These are phyloP conservation scores for Apiospora hydei DNA, from an alignment of 2,329 filamentous ascomycete species.

Conservation along the genomic window DNA sequence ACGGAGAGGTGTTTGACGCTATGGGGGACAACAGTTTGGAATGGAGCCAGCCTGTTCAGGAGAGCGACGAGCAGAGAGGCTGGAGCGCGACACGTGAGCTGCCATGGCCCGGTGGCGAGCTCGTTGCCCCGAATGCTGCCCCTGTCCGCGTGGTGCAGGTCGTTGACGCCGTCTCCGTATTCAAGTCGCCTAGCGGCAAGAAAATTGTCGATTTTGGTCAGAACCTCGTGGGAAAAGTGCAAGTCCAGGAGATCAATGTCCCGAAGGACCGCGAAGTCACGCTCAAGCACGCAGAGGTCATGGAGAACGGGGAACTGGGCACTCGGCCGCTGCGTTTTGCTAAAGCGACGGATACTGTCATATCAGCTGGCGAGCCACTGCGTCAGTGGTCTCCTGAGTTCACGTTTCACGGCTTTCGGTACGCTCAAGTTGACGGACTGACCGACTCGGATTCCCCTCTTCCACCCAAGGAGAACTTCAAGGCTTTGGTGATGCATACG, in stretches of 20 bases:
- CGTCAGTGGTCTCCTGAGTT: conserved; percentile 42
- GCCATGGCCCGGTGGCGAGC: conserved; percentile 31
- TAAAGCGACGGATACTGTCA: background rate
- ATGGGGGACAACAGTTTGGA: conserved; percentile 32
- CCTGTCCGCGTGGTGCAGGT: conserved; percentile 41
- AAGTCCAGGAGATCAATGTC: conserved; percentile 36
- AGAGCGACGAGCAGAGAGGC: background rate
- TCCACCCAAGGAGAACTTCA: conserved; percentile 24
- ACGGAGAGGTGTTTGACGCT: conserved; percentile 54
- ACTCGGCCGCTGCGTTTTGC: conserved; percentile 28
- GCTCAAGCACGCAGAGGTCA: conserved; percentile 60
- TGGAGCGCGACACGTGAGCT: conserved; percentile 43
- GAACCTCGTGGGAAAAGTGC: conserved; percentile 51
- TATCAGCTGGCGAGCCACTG: background rate
- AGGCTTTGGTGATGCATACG: conserved; percentile 34
- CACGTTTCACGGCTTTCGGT: conserved; percentile 57
- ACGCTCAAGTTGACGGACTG: conserved; percentile 51
- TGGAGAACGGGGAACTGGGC: conserved; percentile 53
- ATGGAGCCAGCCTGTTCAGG: conserved; percentile 49
- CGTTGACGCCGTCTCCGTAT: conserved; percentile 36
- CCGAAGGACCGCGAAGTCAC: conserved; percentile 47
- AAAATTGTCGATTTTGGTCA: conserved; percentile 59
- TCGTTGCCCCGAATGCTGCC: conserved; percentile 43
- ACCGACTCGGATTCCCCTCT: conserved; percentile 19
- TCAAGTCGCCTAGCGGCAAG: conserved; percentile 49